Evolutionary conservation across 1,284 basidiomycete species (phyloP).

Genomic region (Malassezia japonica): DNA sequence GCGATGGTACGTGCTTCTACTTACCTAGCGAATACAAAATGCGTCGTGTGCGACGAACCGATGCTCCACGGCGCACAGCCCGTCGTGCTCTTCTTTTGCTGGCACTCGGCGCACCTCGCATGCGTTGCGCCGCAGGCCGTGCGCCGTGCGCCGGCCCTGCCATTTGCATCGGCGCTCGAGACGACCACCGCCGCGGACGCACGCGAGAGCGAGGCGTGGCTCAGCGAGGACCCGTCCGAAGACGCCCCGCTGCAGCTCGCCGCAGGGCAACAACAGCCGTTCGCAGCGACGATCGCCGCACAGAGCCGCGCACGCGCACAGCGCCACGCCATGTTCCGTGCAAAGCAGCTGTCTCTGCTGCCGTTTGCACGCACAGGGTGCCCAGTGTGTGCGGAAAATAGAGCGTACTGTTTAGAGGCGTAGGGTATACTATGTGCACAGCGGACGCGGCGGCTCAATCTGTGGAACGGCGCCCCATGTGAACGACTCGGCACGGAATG

Average conservation of each 20-base stretch:
- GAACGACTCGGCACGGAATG: conserved; percentile 10
- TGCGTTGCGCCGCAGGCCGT: conserved; percentile 13
- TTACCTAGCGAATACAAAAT: conserved; percentile 21
- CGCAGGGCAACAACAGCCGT: neutral
- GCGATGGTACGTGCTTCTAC: no score
- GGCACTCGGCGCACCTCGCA: conserved; percentile 33
- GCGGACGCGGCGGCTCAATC: conserved; percentile 12
- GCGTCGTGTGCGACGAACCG: conserved; percentile 21
- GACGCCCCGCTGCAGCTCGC: neutral
- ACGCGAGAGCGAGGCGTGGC: neutral
- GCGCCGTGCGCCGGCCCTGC: neutral
- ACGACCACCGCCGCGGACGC: neutral
- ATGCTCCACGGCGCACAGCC: conserved; percentile 20
- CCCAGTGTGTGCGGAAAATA: conserved; percentile 1
- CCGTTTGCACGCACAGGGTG: conserved; percentile 6
- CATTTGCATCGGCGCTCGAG: neutral
- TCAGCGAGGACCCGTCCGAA: neutral
- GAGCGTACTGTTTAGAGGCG: neutral
- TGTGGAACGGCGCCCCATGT: conserved; percentile 11
- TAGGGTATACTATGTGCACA: conserved; percentile 13
- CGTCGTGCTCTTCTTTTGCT: conserved; percentile 34
- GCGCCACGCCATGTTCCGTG: neutral
- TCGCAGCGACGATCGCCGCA: neutral
- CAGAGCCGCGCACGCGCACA: neutral
- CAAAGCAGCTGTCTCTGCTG: neutral